These are phyloP conservation scores for Ceriops zippeliana DNA, from an alignment of 345 rosid species.

Conservation along the genomic window DNA sequence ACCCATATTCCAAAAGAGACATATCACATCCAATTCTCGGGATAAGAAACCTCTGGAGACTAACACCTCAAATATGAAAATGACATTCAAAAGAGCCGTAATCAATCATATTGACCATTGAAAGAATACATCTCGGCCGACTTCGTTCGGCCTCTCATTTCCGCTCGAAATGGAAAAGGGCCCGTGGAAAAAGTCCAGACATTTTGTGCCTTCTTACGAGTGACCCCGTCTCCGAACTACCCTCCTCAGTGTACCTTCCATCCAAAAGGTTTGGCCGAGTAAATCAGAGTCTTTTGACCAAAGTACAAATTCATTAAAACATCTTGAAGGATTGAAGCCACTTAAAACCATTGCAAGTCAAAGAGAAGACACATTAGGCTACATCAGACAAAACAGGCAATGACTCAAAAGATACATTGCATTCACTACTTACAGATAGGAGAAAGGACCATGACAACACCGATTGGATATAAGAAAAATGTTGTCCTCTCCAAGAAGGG, in stretches of 20 bases:
- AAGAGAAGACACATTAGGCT: not conserved
- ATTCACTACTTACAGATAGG: conserved; percentile 68
- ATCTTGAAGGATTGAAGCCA: conserved; percentile 96
- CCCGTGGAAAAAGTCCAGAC: conserved; percentile 18
- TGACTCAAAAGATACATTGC: not conserved
- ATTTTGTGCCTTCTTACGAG: conserved; percentile 16
- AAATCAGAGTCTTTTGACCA: conserved; percentile 58
- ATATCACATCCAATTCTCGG: no score
- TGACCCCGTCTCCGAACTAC: conserved; percentile 20
- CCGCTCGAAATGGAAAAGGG: conserved; percentile 15
- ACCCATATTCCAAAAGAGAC: no score
- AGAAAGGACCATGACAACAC: conserved; percentile 62
- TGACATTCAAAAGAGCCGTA: no score
- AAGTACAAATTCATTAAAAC: conserved; percentile 81
- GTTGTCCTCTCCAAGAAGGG: conserved; percentile 97
- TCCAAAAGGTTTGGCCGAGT: conserved; percentile 18
- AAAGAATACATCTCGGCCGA: conserved; percentile 18
- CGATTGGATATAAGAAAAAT: conserved; percentile 91
- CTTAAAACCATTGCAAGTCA: conserved; percentile 71
- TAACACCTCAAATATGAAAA: no score
- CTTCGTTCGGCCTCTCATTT: conserved; percentile 16
- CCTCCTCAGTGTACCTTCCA: conserved; percentile 9
- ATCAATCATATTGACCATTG: conserved; percentile 6
- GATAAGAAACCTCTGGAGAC: no score
- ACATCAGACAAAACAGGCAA: not conserved